A percentile compares a stretch with the other conserved stretches of the same genome.
Evolutionary conservation across 257 asterid species (phyloP).

Genomic region (Parsonsia alboflavescens): DNA sequence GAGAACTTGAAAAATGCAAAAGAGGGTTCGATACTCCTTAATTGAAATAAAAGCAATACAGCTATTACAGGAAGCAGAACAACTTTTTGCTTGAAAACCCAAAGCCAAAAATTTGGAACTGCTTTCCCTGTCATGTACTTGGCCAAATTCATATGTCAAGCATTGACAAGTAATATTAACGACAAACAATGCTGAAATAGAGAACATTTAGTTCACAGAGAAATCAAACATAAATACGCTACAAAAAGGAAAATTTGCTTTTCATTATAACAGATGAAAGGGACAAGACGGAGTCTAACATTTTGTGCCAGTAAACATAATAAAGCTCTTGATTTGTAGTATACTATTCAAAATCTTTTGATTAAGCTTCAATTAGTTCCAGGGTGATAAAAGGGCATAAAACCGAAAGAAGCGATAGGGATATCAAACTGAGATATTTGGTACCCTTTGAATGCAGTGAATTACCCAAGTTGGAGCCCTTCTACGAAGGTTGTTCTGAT

Average conservation of each 20-base stretch:
- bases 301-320: neutral
- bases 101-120: neutral
- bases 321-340: neutral
- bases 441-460: constrained; percentile 92
- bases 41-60: neutral
- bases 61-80: neutral
- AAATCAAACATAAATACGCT: neutral
- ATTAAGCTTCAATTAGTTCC: neutral
- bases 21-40: neutral
- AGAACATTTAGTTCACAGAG: neutral
- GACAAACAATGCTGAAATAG: neutral
- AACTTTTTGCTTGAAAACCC: neutral
- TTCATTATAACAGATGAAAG: neutral
- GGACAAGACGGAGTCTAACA: neutral
- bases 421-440: constrained; percentile 95
- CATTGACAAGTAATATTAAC: neutral
- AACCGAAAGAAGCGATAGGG: constrained; percentile 79
- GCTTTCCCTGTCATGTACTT: neutral
- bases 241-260: neutral
- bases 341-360: neutral
- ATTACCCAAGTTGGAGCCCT: no score
- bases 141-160: neutral
- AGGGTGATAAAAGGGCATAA: constrained; percentile 17
- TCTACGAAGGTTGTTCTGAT: no score
- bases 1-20: neutral